Conservation (phyloP, 495 filamentous ascomycete species). For the Aspergillus steynii region DNA sequence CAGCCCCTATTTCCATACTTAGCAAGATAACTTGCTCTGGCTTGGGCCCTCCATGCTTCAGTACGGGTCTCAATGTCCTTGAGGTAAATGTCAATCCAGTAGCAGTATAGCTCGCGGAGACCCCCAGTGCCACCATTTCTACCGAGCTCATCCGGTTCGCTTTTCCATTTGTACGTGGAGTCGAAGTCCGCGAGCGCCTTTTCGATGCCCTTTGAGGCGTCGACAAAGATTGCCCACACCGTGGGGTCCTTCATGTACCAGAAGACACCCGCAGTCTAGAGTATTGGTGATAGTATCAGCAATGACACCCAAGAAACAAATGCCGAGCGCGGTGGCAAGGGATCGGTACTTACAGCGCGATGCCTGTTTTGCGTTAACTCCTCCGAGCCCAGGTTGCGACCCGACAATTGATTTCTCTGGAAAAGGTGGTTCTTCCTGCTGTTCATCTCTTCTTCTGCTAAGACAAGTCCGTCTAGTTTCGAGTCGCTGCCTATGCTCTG, state of each 20-base stretch:
- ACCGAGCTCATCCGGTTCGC: background rate
- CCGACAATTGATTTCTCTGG: background rate
- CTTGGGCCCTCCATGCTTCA: too few relatives aligned
- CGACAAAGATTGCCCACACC: slow-evolving; percentile 2
- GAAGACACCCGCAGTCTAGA: slow-evolving; percentile 3
- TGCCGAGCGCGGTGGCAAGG: background rate
- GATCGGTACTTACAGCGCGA: background rate
- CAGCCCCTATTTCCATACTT: too few relatives aligned
- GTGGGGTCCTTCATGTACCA: slow-evolving; percentile 2
- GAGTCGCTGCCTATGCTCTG: background rate
- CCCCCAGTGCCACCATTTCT: background rate
- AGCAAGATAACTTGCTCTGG: too few relatives aligned
- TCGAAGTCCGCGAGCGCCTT: background rate
- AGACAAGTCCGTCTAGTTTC: background rate
- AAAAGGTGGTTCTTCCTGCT: slow-evolving; percentile 2
- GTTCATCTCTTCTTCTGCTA: slow-evolving; percentile 2
- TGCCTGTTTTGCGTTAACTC: background rate
- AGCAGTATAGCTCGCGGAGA: slow-evolving; percentile 5
- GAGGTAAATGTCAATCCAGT: slow-evolving; percentile 7
- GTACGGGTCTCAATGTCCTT: background rate
- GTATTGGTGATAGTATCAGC: background rate
- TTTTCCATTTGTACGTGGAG: background rate
- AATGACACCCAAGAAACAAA: too few relatives aligned
- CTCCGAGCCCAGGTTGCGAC: background rate
- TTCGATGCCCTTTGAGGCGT: slow-evolving; percentile 4